Percentiles rank a stretch among this genome's conserved stretches.
Evolutionary conservation across 768 basidiomycete genomes (phyloP).

Genomic region (Lactarius pseudohatsudake): DNA sequence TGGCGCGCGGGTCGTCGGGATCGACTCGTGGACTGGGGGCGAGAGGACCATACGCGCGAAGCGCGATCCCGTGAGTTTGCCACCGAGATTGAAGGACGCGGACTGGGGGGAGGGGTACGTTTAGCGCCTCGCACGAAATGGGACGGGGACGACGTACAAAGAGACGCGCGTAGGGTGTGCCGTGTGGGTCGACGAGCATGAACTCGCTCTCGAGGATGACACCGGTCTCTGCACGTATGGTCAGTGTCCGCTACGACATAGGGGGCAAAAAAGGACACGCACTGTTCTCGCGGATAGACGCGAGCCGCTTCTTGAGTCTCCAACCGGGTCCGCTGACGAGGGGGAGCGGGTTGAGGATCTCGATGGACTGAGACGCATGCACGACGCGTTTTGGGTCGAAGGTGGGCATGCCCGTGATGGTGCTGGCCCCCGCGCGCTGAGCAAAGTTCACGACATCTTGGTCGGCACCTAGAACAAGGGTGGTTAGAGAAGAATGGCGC

Average conservation of each 20-base stretch:
- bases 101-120: conserved; percentile 31
- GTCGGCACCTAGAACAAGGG: conserved; percentile 43
- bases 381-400: conserved; percentile 72
- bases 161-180: conserved; percentile 45
- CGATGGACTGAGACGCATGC: conserved; percentile 73
- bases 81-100: conserved; percentile 46
- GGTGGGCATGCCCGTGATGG: conserved; percentile 65
- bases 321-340: conserved; percentile 75
- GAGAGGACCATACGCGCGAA: conserved; percentile 44
- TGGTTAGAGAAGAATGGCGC: neutral
- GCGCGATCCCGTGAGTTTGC: conserved; percentile 39
- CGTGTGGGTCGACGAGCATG: conserved; percentile 60
- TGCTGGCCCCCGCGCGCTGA: conserved; percentile 39
- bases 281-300: conserved; percentile 83
- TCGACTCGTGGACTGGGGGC: conserved; percentile 38
- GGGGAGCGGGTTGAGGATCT: conserved; percentile 78
- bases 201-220: conserved; percentile 69
- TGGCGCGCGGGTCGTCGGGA: conserved; percentile 42
- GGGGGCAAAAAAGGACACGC: conserved; percentile 32
- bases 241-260: neutral
- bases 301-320: conserved; percentile 65
- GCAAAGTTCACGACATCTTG: conserved; percentile 72
- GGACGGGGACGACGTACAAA: conserved; percentile 35
- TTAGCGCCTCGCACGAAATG: neutral
- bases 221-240: conserved; percentile 56